Conservation (phyloP, 148 eudicot genomes). For the Chenopodium quinoa region DNA sequence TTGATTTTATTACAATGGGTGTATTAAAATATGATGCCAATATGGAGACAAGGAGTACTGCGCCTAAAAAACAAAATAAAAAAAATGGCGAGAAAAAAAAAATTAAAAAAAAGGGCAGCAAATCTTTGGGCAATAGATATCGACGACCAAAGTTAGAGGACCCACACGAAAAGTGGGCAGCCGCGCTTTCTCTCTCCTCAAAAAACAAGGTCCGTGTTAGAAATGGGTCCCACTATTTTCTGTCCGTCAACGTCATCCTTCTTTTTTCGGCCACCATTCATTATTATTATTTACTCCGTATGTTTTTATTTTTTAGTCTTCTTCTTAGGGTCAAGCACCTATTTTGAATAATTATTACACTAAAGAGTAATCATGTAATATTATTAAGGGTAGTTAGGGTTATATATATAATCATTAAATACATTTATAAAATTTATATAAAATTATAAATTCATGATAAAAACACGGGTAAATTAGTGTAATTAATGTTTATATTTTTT, state of each 20-base stretch:
- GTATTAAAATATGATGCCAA: no score
- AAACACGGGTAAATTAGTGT: no score
- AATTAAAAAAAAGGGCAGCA: conserved; percentile 6
- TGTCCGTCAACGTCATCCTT: conserved; percentile 23
- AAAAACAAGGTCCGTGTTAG: conserved; percentile 24
- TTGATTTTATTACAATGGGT: no score
- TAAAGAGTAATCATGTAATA: no score
- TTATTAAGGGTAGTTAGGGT: no score
- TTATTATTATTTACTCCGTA: neutral
- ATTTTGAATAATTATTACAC: neutral
- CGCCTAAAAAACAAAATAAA: neutral
- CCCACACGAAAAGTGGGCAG: conserved; percentile 26
- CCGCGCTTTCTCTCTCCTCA: conserved; percentile 29
- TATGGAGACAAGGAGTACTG: no score
- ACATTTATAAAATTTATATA: no score
- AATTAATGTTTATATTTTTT: no score
- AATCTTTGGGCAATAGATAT: conserved; percentile 29
- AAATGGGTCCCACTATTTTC: conserved; percentile 5
- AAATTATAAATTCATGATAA: no score
- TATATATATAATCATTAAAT: no score
- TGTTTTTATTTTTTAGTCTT: no score
- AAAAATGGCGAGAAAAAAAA: neutral
- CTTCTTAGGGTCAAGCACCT: conserved; percentile 3
- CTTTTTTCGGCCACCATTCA: conserved; percentile 13
- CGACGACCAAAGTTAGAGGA: conserved; percentile 12